Evolutionary conservation across 257 asterid genomes (phyloP).

Genomic region (Solanum ahanhuiri): DNA sequence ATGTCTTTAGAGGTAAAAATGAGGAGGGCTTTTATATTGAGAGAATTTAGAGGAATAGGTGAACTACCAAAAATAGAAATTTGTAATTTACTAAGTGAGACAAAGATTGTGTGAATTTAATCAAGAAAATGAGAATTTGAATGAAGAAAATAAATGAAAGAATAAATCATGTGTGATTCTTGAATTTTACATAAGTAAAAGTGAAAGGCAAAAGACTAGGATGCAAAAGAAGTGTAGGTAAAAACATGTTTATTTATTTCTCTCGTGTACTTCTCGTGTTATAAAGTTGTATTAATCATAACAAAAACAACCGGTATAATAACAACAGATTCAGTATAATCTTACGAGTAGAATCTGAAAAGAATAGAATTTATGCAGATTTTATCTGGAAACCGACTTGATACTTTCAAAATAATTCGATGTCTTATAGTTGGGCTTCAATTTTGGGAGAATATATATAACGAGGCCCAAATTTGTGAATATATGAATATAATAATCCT

Average conservation of each 20-base stretch:
- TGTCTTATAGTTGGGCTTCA: not conserved
- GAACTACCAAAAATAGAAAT: not conserved
- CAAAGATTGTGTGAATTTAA: not conserved
- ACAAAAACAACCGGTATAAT: not conserved
- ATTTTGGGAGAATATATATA: not conserved
- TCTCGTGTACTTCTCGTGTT: not conserved
- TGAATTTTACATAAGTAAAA: not conserved
- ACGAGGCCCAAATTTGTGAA: not conserved
- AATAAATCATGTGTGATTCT: not conserved
- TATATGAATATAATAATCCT: not conserved
- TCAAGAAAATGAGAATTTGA: not conserved
- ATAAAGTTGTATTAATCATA: not conserved
- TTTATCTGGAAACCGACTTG: not conserved
- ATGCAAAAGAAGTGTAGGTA: not conserved
- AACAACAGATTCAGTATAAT: too few relatives aligned
- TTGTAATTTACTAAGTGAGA: not conserved
- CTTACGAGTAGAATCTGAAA: too few relatives aligned
- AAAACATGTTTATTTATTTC: not conserved
- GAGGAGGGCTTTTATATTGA: not conserved
- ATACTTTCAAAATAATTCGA: not conserved
- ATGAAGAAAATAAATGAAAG: not conserved
- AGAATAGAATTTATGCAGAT: fast-evolving
- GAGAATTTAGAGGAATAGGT: not conserved
- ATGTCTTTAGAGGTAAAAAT: not conserved
- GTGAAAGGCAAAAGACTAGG: constrained; percentile 9